These are phyloP conservation scores for Yarrowia divulgata DNA, from an alignment of 805 yeast species.

Conservation along the genomic window DNA sequence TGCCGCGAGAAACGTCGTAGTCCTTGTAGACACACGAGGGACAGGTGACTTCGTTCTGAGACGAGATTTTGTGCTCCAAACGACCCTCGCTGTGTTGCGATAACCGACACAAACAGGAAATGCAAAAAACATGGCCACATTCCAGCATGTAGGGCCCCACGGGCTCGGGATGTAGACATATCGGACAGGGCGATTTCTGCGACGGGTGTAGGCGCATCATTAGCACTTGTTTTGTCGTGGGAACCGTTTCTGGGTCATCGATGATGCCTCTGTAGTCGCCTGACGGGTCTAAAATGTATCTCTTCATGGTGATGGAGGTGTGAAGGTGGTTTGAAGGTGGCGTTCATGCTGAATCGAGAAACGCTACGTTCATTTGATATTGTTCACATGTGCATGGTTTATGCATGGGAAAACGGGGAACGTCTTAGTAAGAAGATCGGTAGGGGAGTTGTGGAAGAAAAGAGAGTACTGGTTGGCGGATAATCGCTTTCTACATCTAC, in stretches of 20 bases:
- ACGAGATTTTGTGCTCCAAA: conserved; percentile 1
- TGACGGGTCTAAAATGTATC: conserved; percentile 24
- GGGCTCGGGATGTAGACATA: conserved; percentile 29
- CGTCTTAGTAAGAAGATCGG: not conserved
- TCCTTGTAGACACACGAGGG: conserved; percentile 25
- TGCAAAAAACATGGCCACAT: conserved; percentile 33
- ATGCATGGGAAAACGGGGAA: not conserved
- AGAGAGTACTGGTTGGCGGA: no score
- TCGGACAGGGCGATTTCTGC: conserved; percentile 25
- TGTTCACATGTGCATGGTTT: not conserved
- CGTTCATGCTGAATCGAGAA: conserved; percentile 1
- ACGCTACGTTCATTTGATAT: not conserved
- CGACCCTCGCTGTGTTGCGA: not conserved
- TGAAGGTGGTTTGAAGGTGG: not conserved
- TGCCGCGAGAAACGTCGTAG: conserved; percentile 11
- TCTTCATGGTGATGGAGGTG: not conserved
- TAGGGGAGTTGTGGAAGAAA: not conserved
- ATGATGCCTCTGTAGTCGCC: conserved; percentile 19
- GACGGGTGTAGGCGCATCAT: conserved; percentile 17
- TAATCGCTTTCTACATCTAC: no score
- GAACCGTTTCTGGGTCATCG: conserved; percentile 8
- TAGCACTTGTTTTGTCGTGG: conserved; percentile 5
- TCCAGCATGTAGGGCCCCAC: conserved; percentile 36
- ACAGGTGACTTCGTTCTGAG: conserved; percentile 11
- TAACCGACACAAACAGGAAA: conserved; percentile 26